Evolutionary conservation across 257 asterid genomes (phyloP).

Genomic region (Forsythia suspensa): DNA sequence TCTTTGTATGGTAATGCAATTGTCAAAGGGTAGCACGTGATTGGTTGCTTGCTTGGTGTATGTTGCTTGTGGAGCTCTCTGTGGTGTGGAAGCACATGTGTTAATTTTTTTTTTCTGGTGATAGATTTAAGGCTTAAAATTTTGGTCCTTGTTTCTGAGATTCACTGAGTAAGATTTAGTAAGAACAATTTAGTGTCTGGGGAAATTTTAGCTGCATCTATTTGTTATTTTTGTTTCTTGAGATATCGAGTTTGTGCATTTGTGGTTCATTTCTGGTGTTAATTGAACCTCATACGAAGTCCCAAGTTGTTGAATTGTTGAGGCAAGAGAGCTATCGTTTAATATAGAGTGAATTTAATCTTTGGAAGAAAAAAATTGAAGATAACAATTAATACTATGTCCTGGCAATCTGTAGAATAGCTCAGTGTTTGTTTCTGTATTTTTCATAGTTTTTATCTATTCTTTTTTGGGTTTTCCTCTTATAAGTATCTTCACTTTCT

Average conservation of each 20-base stretch:
- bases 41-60: slow-evolving; percentile 29
- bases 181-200: not conserved
- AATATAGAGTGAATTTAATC: not conserved
- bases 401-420: no score
- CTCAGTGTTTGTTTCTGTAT: not conserved
- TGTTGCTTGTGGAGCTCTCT: slow-evolving; percentile 12
- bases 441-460: not conserved
- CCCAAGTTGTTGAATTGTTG: not conserved
- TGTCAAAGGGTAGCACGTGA: slow-evolving; percentile 44
- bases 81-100: slow-evolving; percentile 7
- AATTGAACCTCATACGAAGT: not conserved
- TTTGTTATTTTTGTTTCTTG: not conserved
- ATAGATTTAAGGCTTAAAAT: not conserved
- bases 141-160: slow-evolving; percentile 6
- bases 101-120: not conserved
- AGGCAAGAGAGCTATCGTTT: not conserved
- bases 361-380: no score
- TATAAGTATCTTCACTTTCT: slow-evolving; percentile 7
- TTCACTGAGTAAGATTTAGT: slow-evolving; percentile 6
- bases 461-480: not conserved
- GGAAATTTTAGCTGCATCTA: not conserved
- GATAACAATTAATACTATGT: no score
- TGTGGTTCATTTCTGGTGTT: slow-evolving; percentile 16
- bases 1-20: slow-evolving; percentile 17
- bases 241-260: not conserved